Evolutionary conservation across 805 yeast species (phyloP).

Genomic region (Maudiozyma turicensis): DNA sequence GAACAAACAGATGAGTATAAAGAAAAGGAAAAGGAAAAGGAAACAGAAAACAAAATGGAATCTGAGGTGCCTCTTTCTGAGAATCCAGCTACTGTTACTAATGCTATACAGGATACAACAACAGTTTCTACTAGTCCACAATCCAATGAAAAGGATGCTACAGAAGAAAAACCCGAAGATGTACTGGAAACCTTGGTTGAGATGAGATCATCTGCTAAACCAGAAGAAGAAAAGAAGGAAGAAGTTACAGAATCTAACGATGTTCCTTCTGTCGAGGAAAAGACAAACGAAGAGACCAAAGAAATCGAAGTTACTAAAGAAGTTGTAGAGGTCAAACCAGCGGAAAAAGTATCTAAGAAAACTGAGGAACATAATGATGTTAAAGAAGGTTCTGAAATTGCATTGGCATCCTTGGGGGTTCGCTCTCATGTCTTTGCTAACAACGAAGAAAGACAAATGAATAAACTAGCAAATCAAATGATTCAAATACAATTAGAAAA

Average conservation of each 20-base stretch:
- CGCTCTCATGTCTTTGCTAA: conserved; percentile 72
- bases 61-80: background rate
- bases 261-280: background rate
- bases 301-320: background rate
- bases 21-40: background rate
- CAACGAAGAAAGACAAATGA: conserved; percentile 71
- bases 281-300: background rate
- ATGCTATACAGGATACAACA: no score
- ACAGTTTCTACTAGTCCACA: background rate
- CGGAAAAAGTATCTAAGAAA: background rate
- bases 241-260: background rate
- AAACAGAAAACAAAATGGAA: background rate
- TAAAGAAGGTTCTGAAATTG: conserved; percentile 55
- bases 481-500: conserved; percentile 55
- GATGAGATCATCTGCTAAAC: background rate
- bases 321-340: background rate
- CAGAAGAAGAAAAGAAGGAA: background rate
- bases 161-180: background rate
- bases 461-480: conserved; percentile 45
- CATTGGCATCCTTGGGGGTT: conserved; percentile 69
- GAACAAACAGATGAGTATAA: background rate
- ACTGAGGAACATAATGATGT: background rate
- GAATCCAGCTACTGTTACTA: background rate
- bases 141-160: background rate
- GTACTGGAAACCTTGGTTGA: background rate